Evolutionary conservation across 2,329 filamentous ascomycete genomes (phyloP), one percentile per base, ranked within the genome.

Genomic region (Scedosporium aurantiacum): DNA sequence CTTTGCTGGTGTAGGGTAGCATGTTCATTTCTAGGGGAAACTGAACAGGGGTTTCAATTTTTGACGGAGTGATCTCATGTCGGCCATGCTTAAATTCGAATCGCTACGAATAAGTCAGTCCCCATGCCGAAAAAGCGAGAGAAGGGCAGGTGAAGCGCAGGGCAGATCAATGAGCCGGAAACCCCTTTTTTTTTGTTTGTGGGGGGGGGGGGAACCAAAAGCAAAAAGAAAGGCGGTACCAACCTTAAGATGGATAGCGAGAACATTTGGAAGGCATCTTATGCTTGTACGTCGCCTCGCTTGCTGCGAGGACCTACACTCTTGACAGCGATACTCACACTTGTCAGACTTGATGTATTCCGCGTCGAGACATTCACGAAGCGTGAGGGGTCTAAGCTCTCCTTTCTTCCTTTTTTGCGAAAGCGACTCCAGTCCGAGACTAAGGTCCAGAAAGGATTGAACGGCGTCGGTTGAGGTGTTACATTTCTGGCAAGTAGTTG

Each of bases 181-280:
- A n/a, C n/a, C n/a, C n/a, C n/a, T n/a, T n/a, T n/a, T n/a, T n/a
- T n/a, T n/a, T n/a, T n/a, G n/a, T n/a, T n/a, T n/a, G n/a, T n/a
- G n/a, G n/a, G n/a, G n/a, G n/a, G n/a, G n/a, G n/a, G n/a, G n/a
- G n/a, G n/a, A n/a, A n/a, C n/a, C n/a, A 37, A 37, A 37, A 12
- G n/a, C 0, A 43, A 37, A 37, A 25, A 3, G 23, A 4, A n/a
- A 25, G 59, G 18, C 25, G 27, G 10, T 37, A 14, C 75, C 63
- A 72, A 91, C 90, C 82, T 97, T 97, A 45, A 97, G 81, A 69
- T 97, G 93, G 70, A 97, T 90, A 32, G 91, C 91, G 25, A 97
- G 76, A 5, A 96, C 91, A 45, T 94, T 93, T 0, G 93, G 93
- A 40, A 97, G 75, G 63, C 87, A 84, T 71, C 91, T 91, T 65